Conservation (phyloP, 2,329 filamentous ascomycete species). For the Colletotrichum phormii region DNA sequence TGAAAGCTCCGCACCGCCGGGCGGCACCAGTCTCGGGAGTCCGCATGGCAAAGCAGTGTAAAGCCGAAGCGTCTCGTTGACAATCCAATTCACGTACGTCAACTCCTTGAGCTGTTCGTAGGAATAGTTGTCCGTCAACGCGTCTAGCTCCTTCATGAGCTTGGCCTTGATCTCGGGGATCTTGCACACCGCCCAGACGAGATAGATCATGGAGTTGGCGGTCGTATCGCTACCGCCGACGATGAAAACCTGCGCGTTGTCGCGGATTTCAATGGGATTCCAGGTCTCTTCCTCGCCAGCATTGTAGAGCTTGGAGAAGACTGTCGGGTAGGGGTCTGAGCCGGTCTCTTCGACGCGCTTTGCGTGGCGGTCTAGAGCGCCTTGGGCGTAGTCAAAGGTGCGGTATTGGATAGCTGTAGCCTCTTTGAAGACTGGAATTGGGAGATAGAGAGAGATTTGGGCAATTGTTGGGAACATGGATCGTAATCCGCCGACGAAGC, state of each 20-base stretch:
- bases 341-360: slow-evolving; percentile 18
- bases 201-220: slow-evolving; percentile 61
- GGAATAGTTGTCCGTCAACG: slow-evolving; percentile 39
- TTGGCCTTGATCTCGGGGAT: slow-evolving; percentile 44
- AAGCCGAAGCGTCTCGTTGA: slow-evolving; percentile 59
- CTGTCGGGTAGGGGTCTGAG: slow-evolving; percentile 12
- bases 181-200: slow-evolving; percentile 54
- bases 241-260: slow-evolving; percentile 50
- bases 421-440: slow-evolving; percentile 28
- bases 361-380: slow-evolving; percentile 23
- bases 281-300: slow-evolving; percentile 23
- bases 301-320: slow-evolving; percentile 30
- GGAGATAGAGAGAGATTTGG: slow-evolving; percentile 12
- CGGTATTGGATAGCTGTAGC: slow-evolving; percentile 19
- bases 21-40: slow-evolving; percentile 54
- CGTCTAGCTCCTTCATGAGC: slow-evolving; percentile 49
- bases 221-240: slow-evolving; percentile 66
- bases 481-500: slow-evolving; percentile 24
- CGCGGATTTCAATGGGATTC: slow-evolving; percentile 28
- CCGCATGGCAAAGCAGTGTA: slow-evolving; percentile 53
- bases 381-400: slow-evolving; percentile 25
- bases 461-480: slow-evolving; percentile 25
- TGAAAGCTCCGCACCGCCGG: slow-evolving; percentile 50
- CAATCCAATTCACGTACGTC: slow-evolving; percentile 54
- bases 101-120: slow-evolving; percentile 50